phyloP scores from a whole-genome alignment of 1,284 basidiomycete genomes.

The Trametes sp. region DNA sequence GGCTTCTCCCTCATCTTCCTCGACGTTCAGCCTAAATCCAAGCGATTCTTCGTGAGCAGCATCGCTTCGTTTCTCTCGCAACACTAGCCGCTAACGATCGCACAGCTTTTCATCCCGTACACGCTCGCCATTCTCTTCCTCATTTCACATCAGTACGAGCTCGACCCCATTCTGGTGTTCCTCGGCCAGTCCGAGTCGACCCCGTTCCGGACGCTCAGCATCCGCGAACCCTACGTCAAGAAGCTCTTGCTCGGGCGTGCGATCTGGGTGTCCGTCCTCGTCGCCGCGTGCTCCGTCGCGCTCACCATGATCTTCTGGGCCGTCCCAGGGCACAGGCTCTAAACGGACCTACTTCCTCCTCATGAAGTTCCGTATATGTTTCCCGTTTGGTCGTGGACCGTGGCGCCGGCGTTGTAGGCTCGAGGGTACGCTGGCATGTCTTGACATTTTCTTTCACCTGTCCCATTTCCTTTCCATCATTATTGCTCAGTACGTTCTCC shows the following conservation, averaged over 20 bases:
- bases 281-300: constrained; percentile 73
- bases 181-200: constrained; percentile 87
- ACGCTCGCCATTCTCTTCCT: constrained; percentile 90
- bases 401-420: constrained; percentile 15
- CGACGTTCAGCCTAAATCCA: constrained; percentile 88
- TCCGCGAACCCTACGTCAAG: constrained; percentile 92
- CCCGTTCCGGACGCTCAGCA: constrained; percentile 89
- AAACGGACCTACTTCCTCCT: constrained; percentile 23
- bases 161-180: constrained; percentile 92
- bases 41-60: constrained; percentile 91
- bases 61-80: not conserved
- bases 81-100: constrained; percentile 25
- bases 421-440: constrained; percentile 13
- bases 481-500: constrained; percentile 32
- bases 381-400: constrained; percentile 17
- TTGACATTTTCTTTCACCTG: constrained; percentile 7
- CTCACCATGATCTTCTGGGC: constrained; percentile 91
- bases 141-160: constrained; percentile 94
- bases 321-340: constrained; percentile 89
- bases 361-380: constrained; percentile 22
- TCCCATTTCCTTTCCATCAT: constrained; percentile 19
- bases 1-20: constrained; percentile 95
- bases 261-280: constrained; percentile 82
- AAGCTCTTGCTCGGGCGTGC: constrained; percentile 89
- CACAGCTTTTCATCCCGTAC: constrained; percentile 93